Percentiles rank a stretch among this genome's conserved stretches.
Conservation (phyloP, 495 filamentous ascomycete genomes). For the Glutinoglossum americanum region DNA sequence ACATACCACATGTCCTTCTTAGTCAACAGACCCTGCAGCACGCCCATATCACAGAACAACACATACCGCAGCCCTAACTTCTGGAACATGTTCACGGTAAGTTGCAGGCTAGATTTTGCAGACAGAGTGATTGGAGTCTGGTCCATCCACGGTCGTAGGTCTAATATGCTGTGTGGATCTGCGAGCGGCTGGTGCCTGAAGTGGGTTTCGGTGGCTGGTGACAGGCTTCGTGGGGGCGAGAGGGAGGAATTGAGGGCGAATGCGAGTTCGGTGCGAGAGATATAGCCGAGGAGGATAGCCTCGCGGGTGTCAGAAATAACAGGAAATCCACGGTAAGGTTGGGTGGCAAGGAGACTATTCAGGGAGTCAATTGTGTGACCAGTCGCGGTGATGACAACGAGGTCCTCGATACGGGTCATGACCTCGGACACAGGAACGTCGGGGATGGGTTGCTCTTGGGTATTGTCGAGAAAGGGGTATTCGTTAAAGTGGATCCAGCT, state of each 20-base stretch:
- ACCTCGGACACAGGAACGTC: slow-evolving; percentile 67
- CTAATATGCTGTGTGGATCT: slow-evolving; percentile 56
- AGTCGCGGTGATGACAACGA: slow-evolving; percentile 65
- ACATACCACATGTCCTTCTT: slow-evolving; percentile 98
- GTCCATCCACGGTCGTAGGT: slow-evolving; percentile 93
- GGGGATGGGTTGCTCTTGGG: slow-evolving; percentile 59
- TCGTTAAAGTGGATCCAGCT: slow-evolving; percentile 92
- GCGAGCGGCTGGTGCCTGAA: slow-evolving; percentile 69
- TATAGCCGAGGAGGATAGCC: slow-evolving; percentile 70
- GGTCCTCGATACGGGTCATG: slow-evolving; percentile 83
- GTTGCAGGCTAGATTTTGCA: slow-evolving; percentile 44
- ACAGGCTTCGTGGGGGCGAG: slow-evolving; percentile 28
- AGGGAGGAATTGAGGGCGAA: slow-evolving; percentile 48
- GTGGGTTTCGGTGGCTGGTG: slow-evolving; percentile 53
- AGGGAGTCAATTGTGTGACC: slow-evolving; percentile 72
- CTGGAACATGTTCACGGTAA: slow-evolving; percentile 81
- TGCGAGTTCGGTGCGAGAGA: slow-evolving; percentile 73
- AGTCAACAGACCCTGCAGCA: slow-evolving; percentile 67
- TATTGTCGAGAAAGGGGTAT: slow-evolving; percentile 89
- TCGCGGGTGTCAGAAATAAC: slow-evolving; percentile 58
- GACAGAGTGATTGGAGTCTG: slow-evolving; percentile 88
- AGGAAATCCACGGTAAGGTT: slow-evolving; percentile 80
- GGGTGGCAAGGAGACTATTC: slow-evolving; percentile 39
- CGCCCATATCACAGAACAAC: slow-evolving; percentile 61
- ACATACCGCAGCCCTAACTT: slow-evolving; percentile 82